Conservation (phyloP, 805 yeast genomes). For the Wickerhamomyces canadensis region DNA sequence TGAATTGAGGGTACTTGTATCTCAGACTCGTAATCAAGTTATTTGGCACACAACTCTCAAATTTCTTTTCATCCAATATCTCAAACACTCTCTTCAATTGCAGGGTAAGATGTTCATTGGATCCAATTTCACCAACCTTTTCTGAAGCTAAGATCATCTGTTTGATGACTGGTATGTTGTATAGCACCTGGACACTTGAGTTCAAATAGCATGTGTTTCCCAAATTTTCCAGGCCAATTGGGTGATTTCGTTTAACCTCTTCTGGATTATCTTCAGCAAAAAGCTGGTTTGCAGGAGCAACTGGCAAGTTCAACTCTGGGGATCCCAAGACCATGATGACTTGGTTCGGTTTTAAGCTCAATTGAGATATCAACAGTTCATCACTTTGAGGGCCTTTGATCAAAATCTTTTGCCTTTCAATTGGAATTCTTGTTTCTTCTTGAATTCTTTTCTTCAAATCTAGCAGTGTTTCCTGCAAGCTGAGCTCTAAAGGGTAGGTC, state of each 20-base stretch:
- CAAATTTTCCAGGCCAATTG: slow-evolving; percentile 88
- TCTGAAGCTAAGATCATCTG: slow-evolving; percentile 48
- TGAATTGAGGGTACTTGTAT: slow-evolving; percentile 78
- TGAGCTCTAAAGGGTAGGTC: slow-evolving; percentile 42
- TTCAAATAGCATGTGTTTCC: slow-evolving; percentile 96
- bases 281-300: slow-evolving; percentile 58
- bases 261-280: slow-evolving; percentile 38
- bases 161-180: slow-evolving; percentile 70
- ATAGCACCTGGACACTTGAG: slow-evolving; percentile 83
- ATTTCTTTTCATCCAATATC: slow-evolving; percentile 33
- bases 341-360: slow-evolving; percentile 59
- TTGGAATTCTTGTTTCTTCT: slow-evolving; percentile 75
- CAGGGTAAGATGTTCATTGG: slow-evolving; percentile 35
- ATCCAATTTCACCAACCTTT: slow-evolving; percentile 31
- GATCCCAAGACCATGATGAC: slow-evolving; percentile 89
- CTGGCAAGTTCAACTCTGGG: slow-evolving; percentile 58
- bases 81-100: slow-evolving; percentile 44
- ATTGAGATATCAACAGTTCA: slow-evolving; percentile 39
- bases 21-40: slow-evolving; percentile 63
- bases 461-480: slow-evolving; percentile 33
- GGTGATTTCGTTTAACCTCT: slow-evolving; percentile 38
- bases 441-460: slow-evolving; percentile 57
- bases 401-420: slow-evolving; percentile 83
- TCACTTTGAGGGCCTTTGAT: slow-evolving; percentile 82
- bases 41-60: slow-evolving; percentile 58